phyloP scores from a whole-genome alignment of 2,329 filamentous ascomycete species.

The Gremmenia infestans region DNA sequence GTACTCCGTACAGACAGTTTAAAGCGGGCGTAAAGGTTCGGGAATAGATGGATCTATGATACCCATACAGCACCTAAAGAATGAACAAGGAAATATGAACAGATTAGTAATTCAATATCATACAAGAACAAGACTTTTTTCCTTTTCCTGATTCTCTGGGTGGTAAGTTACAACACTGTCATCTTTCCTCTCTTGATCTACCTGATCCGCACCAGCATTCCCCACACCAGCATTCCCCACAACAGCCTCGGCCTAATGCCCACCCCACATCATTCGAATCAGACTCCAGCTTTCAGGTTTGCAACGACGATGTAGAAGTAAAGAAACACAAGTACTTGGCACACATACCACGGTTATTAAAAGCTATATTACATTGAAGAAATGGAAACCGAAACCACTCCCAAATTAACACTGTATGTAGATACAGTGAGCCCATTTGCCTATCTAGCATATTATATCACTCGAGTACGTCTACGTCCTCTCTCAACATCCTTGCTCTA shows the following conservation, averaged over 20 bases:
- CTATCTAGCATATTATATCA: slow-evolving; percentile 53
- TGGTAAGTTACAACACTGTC: background rate
- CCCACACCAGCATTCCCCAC: slow-evolving; percentile 1
- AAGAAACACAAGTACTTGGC: background rate
- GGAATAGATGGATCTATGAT: slow-evolving; percentile 16
- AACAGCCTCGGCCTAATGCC: background rate
- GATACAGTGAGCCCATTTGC: slow-evolving; percentile 57
- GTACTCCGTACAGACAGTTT: background rate
- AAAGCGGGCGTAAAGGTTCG: background rate
- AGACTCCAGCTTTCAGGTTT: no score
- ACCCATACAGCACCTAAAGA: slow-evolving; percentile 12
- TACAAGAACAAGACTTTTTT: background rate
- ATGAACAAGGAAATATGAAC: background rate
- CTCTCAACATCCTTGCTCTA: background rate
- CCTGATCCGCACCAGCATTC: background rate
- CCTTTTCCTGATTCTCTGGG: background rate
- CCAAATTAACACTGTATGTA: slow-evolving; percentile 48
- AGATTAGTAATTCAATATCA: background rate
- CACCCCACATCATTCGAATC: no score
- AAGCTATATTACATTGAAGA: background rate
- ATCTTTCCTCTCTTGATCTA: background rate
- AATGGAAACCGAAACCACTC: background rate
- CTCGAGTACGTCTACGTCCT: slow-evolving; percentile 39
- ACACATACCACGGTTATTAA: background rate
- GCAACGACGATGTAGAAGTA: background rate